phyloP scores from a whole-genome alignment of 2,329 filamentous ascomycete species.

The Monosporascus sp. region DNA sequence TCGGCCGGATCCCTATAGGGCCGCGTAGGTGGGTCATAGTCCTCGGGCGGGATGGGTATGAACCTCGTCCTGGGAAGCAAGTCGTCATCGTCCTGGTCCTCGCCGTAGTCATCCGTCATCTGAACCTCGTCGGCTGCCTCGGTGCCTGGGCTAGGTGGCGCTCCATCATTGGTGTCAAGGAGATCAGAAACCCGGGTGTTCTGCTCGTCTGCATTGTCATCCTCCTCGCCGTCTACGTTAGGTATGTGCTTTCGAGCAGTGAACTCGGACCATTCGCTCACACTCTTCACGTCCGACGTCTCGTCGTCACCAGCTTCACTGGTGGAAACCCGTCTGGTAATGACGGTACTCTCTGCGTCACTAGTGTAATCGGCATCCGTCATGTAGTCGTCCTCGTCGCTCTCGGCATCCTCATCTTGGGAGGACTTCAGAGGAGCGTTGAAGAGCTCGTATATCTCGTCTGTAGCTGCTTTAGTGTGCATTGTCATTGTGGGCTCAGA shows the following conservation, averaged over 20 bases:
- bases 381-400: constrained; percentile 63
- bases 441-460: constrained; percentile 97
- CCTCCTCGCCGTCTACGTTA: constrained; percentile 29
- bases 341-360: constrained; percentile 76
- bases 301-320: constrained; percentile 43
- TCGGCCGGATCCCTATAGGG: constrained; percentile 77
- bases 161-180: constrained; percentile 27
- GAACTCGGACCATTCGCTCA: constrained; percentile 87
- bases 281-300: constrained; percentile 53
- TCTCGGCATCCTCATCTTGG: constrained; percentile 35
- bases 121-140: constrained; percentile 15
- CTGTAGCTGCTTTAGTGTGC: constrained; percentile 89
- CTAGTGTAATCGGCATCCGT: constrained; percentile 75
- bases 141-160: too few species aligned
- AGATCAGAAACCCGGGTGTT: constrained; percentile 35
- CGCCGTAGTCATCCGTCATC: constrained; percentile 16
- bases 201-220: constrained; percentile 28
- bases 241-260: constrained; percentile 68
- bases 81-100: constrained; percentile 33
- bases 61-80: constrained; percentile 58
- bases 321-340: constrained; percentile 59
- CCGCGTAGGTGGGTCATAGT: constrained; percentile 73
- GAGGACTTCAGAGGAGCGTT: constrained; percentile 66
- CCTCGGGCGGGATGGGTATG: constrained; percentile 76
- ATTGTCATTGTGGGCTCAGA: constrained; percentile 96